phyloP scores from a whole-genome alignment of 2,329 filamentous ascomycete species.

The Ophiostoma pallidulum region DNA sequence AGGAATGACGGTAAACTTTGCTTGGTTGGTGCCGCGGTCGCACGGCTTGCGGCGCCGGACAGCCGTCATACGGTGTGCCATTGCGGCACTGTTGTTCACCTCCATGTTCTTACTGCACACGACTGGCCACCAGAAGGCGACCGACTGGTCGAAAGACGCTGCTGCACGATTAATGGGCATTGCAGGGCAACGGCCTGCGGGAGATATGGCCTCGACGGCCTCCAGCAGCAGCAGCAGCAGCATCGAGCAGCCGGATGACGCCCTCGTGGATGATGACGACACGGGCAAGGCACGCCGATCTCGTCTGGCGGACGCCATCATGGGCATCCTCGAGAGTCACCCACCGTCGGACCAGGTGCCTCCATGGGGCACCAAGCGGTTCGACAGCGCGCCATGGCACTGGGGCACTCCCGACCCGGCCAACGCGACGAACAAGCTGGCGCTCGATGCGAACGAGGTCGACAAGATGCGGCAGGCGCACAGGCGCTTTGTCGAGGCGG shows the following conservation, averaged over 20 bases:
- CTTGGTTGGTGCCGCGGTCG: not conserved
- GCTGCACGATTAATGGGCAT: no score
- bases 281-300: not conserved
- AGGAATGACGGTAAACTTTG: not conserved
- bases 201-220: no score
- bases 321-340: constrained; percentile 3
- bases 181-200: no score
- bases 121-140: no score
- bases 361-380: constrained; percentile 4
- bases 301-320: not conserved
- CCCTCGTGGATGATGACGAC: not conserved
- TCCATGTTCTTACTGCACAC: not conserved
- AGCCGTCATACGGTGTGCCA: not conserved
- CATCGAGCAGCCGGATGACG: no score
- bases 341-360: constrained; percentile 2
- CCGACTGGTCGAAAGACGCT: no score
- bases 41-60: not conserved
- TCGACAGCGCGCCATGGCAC: constrained; percentile 6
- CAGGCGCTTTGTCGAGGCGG: not conserved
- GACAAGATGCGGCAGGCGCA: constrained; percentile 10
- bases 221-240: no score
- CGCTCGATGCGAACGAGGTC: constrained; percentile 1
- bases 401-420: constrained; percentile 5
- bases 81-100: not conserved
- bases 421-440: constrained; percentile 5